phyloP scores from a whole-genome alignment of 495 filamentous ascomycete genomes.

The Arthonia radiata region DNA sequence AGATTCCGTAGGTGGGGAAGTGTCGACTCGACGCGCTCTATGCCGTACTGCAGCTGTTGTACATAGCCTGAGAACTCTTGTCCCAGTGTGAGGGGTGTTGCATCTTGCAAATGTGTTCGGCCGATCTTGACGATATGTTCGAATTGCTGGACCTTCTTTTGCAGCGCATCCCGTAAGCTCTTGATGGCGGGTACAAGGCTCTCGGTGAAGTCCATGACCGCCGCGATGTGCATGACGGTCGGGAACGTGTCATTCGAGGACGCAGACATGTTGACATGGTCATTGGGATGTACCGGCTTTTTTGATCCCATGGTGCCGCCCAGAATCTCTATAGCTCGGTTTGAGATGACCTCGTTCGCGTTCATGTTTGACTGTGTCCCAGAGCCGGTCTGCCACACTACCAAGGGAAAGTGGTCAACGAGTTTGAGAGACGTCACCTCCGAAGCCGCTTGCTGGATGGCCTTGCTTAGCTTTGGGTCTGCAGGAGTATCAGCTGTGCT shows the following conservation, averaged over 20 bases:
- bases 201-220: conserved; percentile 76
- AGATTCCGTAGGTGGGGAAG: conserved; percentile 68
- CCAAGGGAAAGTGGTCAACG: conserved; percentile 91
- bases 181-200: conserved; percentile 60
- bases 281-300: conserved; percentile 96
- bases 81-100: conserved; percentile 81
- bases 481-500: conserved; percentile 8
- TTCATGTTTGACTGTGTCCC: conserved; percentile 99
- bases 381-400: conserved; percentile 97
- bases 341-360: conserved; percentile 98
- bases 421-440: conserved; percentile 90
- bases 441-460: conserved; percentile 78
- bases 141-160: conserved; percentile 78
- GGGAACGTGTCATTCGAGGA: conserved; percentile 99
- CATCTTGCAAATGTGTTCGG: conserved; percentile 91
- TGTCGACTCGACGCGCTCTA: conserved; percentile 61
- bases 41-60: conserved; percentile 70
- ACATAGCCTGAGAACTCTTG: conserved; percentile 98
- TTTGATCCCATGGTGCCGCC: conserved; percentile 85
- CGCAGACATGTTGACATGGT: conserved; percentile 97
- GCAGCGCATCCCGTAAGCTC: conserved; percentile 55
- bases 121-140: conserved; percentile 95
- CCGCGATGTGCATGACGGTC: conserved; percentile 98
- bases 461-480: conserved; percentile 79
- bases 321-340: conserved; percentile 94